Evolutionary conservation across 352 stramenopile species (phyloP).

Genomic region (Phytophthora capsici): DNA sequence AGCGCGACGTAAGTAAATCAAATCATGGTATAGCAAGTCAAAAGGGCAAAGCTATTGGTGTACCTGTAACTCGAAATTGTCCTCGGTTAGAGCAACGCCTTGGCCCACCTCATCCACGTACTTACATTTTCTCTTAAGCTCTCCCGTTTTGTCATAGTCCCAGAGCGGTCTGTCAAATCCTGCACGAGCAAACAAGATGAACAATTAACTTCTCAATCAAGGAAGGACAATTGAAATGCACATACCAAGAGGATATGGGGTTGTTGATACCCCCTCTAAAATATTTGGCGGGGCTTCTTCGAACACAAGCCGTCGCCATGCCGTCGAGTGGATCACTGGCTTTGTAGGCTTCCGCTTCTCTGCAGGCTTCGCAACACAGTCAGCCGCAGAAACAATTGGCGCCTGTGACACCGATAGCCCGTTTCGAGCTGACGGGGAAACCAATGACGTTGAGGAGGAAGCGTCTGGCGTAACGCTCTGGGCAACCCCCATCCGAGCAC

Average conservation of each 20-base stretch:
- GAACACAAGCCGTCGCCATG: slow-evolving; percentile 46
- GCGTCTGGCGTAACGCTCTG: slow-evolving; percentile 6
- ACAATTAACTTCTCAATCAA: not conserved
- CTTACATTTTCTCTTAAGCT: slow-evolving; percentile 39
- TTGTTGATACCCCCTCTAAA: slow-evolving; percentile 24
- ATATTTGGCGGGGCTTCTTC: slow-evolving; percentile 42
- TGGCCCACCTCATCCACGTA: slow-evolving; percentile 23
- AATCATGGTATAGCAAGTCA: not conserved
- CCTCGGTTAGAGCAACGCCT: slow-evolving; percentile 25
- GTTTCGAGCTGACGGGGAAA: slow-evolving; percentile 29
- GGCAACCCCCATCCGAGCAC: slow-evolving; percentile 30
- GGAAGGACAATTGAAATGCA: slow-evolving; percentile 2
- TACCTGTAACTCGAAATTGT: slow-evolving; percentile 31
- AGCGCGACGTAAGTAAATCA: slow-evolving; percentile 1
- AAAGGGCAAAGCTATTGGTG: too few relatives aligned
- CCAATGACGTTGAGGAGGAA: slow-evolving; percentile 18
- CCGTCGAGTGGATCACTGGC: slow-evolving; percentile 46
- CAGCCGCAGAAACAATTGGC: slow-evolving; percentile 10
- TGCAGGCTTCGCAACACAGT: not conserved
- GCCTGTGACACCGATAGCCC: slow-evolving; percentile 25
- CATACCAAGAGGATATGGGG: slow-evolving; percentile 35
- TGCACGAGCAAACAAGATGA: slow-evolving; percentile 14
- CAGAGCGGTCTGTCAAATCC: slow-evolving; percentile 46
- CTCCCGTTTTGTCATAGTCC: slow-evolving; percentile 43
- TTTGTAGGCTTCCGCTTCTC: slow-evolving; percentile 17